Evolutionary conservation across 306 rosid genomes (phyloP), one percentile per base, ranked within the genome.

Genomic region (Dicorynia guianensis): DNA sequence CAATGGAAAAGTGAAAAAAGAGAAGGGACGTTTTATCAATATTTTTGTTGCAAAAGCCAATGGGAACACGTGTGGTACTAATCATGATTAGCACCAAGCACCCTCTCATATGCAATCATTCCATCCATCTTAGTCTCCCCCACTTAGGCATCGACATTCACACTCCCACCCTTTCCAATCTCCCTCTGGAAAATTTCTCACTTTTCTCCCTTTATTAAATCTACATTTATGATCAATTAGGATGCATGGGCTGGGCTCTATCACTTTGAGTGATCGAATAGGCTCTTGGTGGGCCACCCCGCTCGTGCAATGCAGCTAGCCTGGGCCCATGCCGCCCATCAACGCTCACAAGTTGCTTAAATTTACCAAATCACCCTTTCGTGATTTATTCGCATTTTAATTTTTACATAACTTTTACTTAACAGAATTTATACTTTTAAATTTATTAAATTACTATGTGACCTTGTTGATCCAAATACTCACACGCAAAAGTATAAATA

Each of bases 61-160:
- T 87, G 85, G 94, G 75, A 83, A 89, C 94, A 85, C 94, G 91
- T 89, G 93, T 87, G 94, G 79, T 50, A 52, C 80, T 89, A 83
- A 89, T 89, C 91, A 89, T 89, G 86, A 54, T 89, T 74, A 89
- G 85, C 94, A 89, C 89, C 86, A 62, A 76, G 46, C 79, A 25
- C 70, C 75, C 62, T 50, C 80, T 59, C 79, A 5, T 19, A 66
- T 73, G 83, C 79, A 85, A 89, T 89, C 81, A 87, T 87, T 73
- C 85, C 35, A 49, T 77, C 90, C 87, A 85, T 80, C 86, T 85
- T 69, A 33, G 55, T 52, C 44, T 52, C 15, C 78, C 81, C 79
- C 81, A 63, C 85, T 49, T 7, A 33, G 47, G 49, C 87, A 34
- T 20, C 35, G 65, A 42, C 55, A 20, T 63, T 56, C 74, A 54